Base-by-base conservation (phyloP, 2,329 filamentous ascomycete genomes). In the Diplodia scrobiculata region DNA sequence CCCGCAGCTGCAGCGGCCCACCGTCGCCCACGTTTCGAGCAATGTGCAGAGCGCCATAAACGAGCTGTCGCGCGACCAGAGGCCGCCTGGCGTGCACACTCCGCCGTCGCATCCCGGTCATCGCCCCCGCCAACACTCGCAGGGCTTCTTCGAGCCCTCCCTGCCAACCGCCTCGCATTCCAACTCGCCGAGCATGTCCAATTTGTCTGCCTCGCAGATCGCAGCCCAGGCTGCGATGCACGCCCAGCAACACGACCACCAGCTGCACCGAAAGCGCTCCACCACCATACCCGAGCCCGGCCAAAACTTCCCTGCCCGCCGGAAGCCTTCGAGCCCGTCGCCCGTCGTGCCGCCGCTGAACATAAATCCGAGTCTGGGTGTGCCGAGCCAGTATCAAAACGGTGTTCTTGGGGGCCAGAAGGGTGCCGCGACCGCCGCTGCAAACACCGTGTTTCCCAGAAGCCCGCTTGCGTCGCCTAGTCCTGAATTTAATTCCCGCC, bases 171-270 rank as follows among this genome's bases (percentile, higher is more conserved):
- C 84, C 53, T 83, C 79, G 71, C 80, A 78, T 2, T 86, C 85
- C 69, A 87, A 84, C 25, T 74, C 79, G 84, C 64, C 82, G 81
- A 29, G 81, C 84, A 74, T 76, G 72, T 79, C 80, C 68, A 78
- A 78, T 38, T 72, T 87, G 77, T 77, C 79, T 78, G 87, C 90
- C n/a, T 91, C 89, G 76, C 89, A 91, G 76, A 91, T 92, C 69
- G 91, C 91, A 47, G 90, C 90, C 19, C 90, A 92, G 77, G 87
- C 90, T 10, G 91, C 91, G 65, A 87, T 90, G 73, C 87, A 91
- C 80, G 85, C 86, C 38, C 48, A 51, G 36, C 17, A 25, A 13
- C 85, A 88, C 72, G 83, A 85, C 72, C 80, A 81, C 51, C 76
- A 78, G 69, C 77, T 76, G 71, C 81, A 76, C 67, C 83, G 91